Percentiles rank a stretch among this genome's conserved stretches.
Evolutionary conservation across 2,329 filamentous ascomycete genomes (phyloP).

Genomic region (Dothideomycetes sp.): DNA sequence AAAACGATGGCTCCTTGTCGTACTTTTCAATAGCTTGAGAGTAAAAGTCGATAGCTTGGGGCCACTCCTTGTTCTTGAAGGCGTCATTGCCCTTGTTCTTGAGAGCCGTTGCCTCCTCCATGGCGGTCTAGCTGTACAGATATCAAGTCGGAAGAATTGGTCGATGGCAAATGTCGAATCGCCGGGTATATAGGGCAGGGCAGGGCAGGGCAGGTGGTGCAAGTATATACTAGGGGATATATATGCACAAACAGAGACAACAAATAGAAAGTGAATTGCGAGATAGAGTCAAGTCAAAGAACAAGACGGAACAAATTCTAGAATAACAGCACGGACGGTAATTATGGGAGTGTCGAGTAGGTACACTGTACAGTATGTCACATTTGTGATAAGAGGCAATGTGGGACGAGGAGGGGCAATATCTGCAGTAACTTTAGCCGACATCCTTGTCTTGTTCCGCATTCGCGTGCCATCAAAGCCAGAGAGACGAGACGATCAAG

Average conservation of each 20-base stretch:
- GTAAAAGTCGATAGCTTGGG: conserved; percentile 71
- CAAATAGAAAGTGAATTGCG: too few relatives aligned
- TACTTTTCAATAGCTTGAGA: conserved; percentile 78
- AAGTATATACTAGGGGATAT: too few relatives aligned
- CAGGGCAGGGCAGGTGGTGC: background rate
- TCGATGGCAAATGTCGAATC: background rate
- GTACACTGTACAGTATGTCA: too few relatives aligned
- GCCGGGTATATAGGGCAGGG: background rate
- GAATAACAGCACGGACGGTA: conserved; percentile 7
- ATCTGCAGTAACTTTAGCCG: conserved; percentile 7
- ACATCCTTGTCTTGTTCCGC: too few relatives aligned
- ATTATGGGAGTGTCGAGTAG: too few relatives aligned
- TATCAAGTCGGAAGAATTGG: background rate
- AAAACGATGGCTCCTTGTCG: conserved; percentile 78
- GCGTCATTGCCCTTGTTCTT: conserved; percentile 95
- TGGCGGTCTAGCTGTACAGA: background rate
- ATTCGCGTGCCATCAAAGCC: too few relatives aligned
- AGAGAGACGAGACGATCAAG: too few relatives aligned
- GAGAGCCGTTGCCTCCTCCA: conserved; percentile 60
- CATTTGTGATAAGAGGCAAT: too few relatives aligned
- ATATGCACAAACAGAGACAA: too few relatives aligned
- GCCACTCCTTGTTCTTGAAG: conserved; percentile 82
- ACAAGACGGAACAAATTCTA: too few relatives aligned
- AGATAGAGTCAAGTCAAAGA: too few relatives aligned
- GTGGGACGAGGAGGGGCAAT: too few relatives aligned